phyloP scores from a whole-genome alignment of 805 yeast species.

The Suhomyces canberraensis region DNA sequence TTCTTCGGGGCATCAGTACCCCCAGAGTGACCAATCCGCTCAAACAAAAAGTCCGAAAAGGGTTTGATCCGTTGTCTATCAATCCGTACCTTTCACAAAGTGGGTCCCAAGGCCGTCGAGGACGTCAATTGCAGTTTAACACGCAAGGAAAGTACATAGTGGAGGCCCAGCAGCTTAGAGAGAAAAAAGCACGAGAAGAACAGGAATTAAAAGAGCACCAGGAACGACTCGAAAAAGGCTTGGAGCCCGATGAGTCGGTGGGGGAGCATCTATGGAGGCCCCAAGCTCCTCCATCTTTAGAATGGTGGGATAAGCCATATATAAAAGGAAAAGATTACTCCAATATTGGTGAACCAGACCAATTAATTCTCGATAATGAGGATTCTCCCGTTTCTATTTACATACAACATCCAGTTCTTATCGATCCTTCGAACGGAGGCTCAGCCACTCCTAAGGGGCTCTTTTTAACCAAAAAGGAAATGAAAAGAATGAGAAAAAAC shows the following conservation, averaged over 20 bases:
- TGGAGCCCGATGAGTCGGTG: constrained; percentile 47
- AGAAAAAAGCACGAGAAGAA: constrained; percentile 28
- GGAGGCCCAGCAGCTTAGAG: constrained; percentile 51
- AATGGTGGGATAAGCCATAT: constrained; percentile 87
- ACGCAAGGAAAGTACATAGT: constrained; percentile 62
- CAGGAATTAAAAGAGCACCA: constrained; percentile 15
- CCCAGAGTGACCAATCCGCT: constrained; percentile 29
- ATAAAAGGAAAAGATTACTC: constrained; percentile 39
- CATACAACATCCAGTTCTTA: constrained; percentile 78
- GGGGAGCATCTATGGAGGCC: constrained; percentile 57
- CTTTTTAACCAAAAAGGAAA: constrained; percentile 72
- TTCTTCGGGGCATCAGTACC: constrained; percentile 25
- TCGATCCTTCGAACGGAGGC: too few species aligned
- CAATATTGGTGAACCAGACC: constrained; percentile 24
- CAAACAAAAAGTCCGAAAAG: constrained; percentile 21
- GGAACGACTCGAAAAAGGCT: constrained; percentile 37
- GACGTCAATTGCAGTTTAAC: constrained; percentile 49
- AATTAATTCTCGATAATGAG: constrained; percentile 34
- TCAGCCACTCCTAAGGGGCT: constrained; percentile 49
- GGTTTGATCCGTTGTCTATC: constrained; percentile 32
- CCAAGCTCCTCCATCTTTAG: constrained; percentile 57
- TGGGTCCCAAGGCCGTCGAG: constrained; percentile 5
- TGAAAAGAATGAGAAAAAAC: constrained; percentile 67
- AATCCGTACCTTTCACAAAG: constrained; percentile 39
- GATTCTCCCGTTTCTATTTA: constrained; percentile 58